Conservation (phyloP, 768 basidiomycete species). For the Leucogyrophana mollusca region DNA sequence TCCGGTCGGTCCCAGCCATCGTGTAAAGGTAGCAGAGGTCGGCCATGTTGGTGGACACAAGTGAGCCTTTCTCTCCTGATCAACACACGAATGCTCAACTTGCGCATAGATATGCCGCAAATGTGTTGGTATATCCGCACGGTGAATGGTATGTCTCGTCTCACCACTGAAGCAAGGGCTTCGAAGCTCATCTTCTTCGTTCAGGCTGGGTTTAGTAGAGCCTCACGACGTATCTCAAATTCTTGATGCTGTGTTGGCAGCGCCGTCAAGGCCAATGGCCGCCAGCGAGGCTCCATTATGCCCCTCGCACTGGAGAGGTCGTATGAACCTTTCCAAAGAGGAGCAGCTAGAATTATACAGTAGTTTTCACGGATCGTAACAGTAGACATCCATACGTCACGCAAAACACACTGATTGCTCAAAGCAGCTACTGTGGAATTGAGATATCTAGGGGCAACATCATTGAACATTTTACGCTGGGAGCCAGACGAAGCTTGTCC, state of each 20-base stretch:
- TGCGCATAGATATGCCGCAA: conserved; percentile 62
- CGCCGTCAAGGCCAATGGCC: conserved; percentile 27
- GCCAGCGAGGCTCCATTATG: conserved; percentile 35
- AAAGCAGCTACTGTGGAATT: too few species aligned
- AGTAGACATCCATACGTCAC: too few species aligned
- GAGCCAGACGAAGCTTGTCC: conserved; percentile 55
- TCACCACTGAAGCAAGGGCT: neutral
- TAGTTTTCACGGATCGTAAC: too few species aligned
- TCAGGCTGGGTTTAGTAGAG: conserved; percentile 63
- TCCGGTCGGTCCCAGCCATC: conserved; percentile 27
- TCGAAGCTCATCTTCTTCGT: neutral
- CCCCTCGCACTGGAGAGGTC: conserved; percentile 63
- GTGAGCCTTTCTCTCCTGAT: conserved; percentile 40
- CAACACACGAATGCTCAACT: conserved; percentile 8
- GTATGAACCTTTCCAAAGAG: conserved; percentile 63
- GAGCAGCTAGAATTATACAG: conserved; percentile 47
- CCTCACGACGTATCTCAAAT: conserved; percentile 56
- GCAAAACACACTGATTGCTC: too few species aligned
- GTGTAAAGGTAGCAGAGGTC: conserved; percentile 55
- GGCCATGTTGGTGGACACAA: conserved; percentile 85
- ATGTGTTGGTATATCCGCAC: conserved; percentile 64
- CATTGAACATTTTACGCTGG: neutral
- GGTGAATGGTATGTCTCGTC: conserved; percentile 61
- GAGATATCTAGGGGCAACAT: too few species aligned
- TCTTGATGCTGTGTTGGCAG: conserved; percentile 42